Percentiles rank a stretch among this genome's conserved stretches.
Evolutionary conservation across 2,329 filamentous ascomycete genomes (phyloP).

Genomic region (Periconia sp.): DNA sequence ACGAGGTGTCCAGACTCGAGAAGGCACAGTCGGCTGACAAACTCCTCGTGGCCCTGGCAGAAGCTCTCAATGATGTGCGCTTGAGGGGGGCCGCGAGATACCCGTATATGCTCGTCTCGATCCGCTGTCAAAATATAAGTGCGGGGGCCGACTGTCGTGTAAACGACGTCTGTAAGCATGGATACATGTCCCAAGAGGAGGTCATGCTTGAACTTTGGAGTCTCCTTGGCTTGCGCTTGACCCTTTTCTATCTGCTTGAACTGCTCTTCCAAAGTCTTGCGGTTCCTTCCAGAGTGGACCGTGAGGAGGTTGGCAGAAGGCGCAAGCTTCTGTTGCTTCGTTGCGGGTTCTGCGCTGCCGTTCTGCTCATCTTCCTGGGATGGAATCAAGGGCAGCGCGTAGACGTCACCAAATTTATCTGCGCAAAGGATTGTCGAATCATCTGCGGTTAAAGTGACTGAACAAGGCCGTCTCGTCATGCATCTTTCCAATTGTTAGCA

Average conservation of each 20-base stretch:
- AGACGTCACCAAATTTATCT: constrained; percentile 98
- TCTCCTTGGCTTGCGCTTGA: constrained; percentile 54
- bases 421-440: constrained; percentile 76
- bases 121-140: constrained; percentile 71
- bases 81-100: constrained; percentile 82
- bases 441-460: constrained; percentile 73
- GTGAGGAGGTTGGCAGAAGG: constrained; percentile 64
- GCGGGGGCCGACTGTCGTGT: constrained; percentile 58
- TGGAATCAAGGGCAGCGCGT: constrained; percentile 75
- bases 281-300: constrained; percentile 67
- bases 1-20: constrained; percentile 70
- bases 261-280: constrained; percentile 63
- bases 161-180: constrained; percentile 79
- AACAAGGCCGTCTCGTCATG: constrained; percentile 90
- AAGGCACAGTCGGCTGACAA: constrained; percentile 78
- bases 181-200: constrained; percentile 92
- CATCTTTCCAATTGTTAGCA: constrained; percentile 56
- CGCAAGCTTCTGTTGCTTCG: constrained; percentile 44
- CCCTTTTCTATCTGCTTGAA: constrained; percentile 51
- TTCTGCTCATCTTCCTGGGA: constrained; percentile 41
- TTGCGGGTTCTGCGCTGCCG: constrained; percentile 19
- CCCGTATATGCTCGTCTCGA: constrained; percentile 83
- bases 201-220: constrained; percentile 71
- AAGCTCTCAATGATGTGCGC: constrained; percentile 87
- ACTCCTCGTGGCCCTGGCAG: constrained; percentile 86